Evolutionary conservation across 495 filamentous ascomycete genomes (phyloP).

Genomic region (Penicillium daleae): DNA sequence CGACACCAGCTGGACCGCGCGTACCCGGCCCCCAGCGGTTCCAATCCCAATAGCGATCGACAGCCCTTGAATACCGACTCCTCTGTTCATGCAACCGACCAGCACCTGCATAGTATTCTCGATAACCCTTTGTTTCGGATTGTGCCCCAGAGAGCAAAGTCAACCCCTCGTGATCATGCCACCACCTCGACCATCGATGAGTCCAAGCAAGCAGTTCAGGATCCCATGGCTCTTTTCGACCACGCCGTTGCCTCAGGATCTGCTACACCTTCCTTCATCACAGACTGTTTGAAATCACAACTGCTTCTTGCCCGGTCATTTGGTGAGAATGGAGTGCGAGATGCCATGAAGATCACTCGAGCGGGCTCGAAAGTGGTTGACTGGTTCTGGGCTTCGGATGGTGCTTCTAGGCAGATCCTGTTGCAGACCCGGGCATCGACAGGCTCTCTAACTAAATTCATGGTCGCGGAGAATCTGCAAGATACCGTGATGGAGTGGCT

Average conservation of each 20-base stretch:
- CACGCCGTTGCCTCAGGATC: constrained; percentile 45
- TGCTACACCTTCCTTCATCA: constrained; percentile 25
- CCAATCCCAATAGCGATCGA: constrained; percentile 21
- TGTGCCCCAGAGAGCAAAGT: constrained; percentile 28
- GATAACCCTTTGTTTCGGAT: constrained; percentile 65
- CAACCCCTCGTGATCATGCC: constrained; percentile 14
- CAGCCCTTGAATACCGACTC: constrained; percentile 34
- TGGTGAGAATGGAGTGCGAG: constrained; percentile 17
- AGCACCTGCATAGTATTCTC: constrained; percentile 67
- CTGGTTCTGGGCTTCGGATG: constrained; percentile 49
- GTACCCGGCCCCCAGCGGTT: constrained; percentile 49
- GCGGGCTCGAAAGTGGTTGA: constrained; percentile 39
- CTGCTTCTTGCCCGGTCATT: constrained; percentile 32
- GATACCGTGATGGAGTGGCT: constrained; percentile 39
- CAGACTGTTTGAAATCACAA: constrained; percentile 40
- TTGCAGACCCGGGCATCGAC: constrained; percentile 30
- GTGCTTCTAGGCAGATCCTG: constrained; percentile 28
- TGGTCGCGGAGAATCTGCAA: constrained; percentile 46
- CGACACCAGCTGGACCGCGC: constrained; percentile 70
- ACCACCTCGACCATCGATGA: constrained; percentile 13
- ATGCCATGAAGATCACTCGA: constrained; percentile 39
- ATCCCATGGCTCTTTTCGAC: constrained; percentile 48
- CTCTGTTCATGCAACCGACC: constrained; percentile 48
- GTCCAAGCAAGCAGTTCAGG: constrained; percentile 29
- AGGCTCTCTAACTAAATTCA: constrained; percentile 38